Conservation (phyloP, 495 filamentous ascomycete genomes). For the Lindgomyces ingoldianus region DNA sequence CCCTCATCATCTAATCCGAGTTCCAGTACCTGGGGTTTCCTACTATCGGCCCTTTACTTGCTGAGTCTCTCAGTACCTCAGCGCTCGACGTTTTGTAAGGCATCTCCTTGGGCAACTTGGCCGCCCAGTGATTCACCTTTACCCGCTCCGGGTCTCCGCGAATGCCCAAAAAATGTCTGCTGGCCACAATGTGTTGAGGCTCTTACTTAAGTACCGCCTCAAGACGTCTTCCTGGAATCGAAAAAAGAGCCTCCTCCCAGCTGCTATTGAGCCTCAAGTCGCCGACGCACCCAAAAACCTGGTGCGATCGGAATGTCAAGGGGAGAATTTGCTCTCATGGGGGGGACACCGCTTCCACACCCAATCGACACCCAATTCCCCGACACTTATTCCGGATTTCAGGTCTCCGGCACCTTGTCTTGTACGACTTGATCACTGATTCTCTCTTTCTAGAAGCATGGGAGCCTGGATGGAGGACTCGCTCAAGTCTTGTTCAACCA, state of each 20-base stretch:
- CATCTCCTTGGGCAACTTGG: background rate
- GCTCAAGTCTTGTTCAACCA: background rate
- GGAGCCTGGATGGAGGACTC: slow-evolving; percentile 1
- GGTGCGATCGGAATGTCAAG: background rate
- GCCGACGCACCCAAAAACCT: background rate
- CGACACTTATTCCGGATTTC: background rate
- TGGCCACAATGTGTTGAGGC: background rate
- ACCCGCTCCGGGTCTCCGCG: slow-evolving; percentile 24
- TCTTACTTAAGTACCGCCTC: slow-evolving; percentile 21
- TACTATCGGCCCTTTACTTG: slow-evolving; percentile 6
- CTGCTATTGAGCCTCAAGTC: slow-evolving; percentile 8
- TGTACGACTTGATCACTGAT: slow-evolving; percentile 6
- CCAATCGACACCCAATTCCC: background rate
- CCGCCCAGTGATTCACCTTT: slow-evolving; percentile 26
- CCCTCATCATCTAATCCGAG: slow-evolving; percentile 15
- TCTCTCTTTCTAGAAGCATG: background rate
- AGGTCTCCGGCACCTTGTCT: slow-evolving; percentile 10
- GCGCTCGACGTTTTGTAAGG: background rate
- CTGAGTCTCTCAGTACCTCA: slow-evolving; percentile 2
- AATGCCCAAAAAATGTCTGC: background rate
- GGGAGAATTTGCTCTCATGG: background rate
- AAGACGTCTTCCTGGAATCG: background rate
- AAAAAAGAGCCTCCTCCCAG: slow-evolving; percentile 12
- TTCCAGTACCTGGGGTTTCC: slow-evolving; percentile 24
- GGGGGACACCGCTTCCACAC: background rate